Evolutionary conservation across 1,284 basidiomycete species (phyloP), one percentile per base, ranked within the genome.

Genomic region (Meira miltonrushii): DNA sequence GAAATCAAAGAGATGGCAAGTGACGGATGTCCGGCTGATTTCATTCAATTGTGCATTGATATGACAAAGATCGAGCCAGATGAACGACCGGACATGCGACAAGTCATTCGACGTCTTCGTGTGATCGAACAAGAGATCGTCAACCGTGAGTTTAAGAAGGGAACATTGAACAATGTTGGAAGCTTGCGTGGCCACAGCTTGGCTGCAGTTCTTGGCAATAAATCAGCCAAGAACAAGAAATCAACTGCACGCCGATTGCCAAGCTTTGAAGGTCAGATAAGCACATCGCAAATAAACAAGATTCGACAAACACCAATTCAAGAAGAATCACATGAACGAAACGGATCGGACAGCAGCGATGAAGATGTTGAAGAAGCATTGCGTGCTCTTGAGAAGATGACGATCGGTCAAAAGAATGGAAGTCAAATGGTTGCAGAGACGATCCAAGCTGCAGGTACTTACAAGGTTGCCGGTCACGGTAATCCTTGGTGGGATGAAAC

Each of bases 1-100:
- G 92, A 97, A 79, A 84, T 95, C 21, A 83, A 82, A 50, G 81
- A 80, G 17, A 82, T 86, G 44, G 88, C 87, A 2, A 88, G 84
- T 50, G 80, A 85, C 0, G 89, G 86, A 10, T 94, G 90, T 72
- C 94, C 93, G 0, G 80, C 83, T 8, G 85, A 83, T 0, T 88
- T 96, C 72, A 81, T 92, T 59, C 79, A 85, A 43, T 84, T 97
- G 37, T 86, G 86, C 55, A 79, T 96, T 23, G 86, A 88, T 46
- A 97, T 94, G 74, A 83, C 88, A 40, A 78, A 82, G 4, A 83
- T 84, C n/a, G 83, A 89, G 53, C 88, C 91, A 0, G 67, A 80
- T 0, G 79, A 81, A 25, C 84, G 93, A 9, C 94, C 93, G 0
- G 85, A 83, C 1, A 90, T 90, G 57, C 84, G 87, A 15, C 82